Evolutionary conservation across 2,329 filamentous ascomycete species (phyloP).

Genomic region (Blastomyces percursus): DNA sequence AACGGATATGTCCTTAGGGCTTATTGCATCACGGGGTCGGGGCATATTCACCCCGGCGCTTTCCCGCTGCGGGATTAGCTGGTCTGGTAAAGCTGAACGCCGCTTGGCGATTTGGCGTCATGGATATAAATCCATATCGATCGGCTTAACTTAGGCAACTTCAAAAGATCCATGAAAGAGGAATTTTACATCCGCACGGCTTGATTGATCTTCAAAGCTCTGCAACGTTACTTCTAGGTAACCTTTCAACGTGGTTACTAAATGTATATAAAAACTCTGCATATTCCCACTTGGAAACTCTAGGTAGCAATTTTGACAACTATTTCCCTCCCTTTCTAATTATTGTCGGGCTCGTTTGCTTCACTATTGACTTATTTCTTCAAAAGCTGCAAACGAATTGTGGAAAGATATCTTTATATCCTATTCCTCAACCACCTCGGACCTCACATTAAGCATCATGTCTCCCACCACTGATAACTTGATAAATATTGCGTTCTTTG

Average conservation of each 20-base stretch:
- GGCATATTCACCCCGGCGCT: background rate
- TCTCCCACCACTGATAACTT: background rate
- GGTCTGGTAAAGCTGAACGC: background rate
- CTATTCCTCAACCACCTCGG: background rate
- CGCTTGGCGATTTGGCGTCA: background rate
- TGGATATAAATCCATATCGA: background rate
- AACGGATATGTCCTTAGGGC: background rate
- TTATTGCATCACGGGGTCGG: background rate
- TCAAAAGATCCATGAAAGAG: background rate
- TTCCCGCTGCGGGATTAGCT: background rate
- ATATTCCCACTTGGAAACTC: background rate
- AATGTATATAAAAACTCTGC: background rate
- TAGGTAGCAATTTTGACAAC: background rate
- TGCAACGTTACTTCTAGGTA: background rate
- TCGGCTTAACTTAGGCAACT: background rate
- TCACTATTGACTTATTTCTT: background rate
- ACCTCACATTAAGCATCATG: background rate
- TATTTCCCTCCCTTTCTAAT: background rate
- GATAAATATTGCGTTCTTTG: slow-evolving; percentile 38
- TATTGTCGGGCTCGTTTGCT: background rate
- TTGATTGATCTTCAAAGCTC: too few species aligned
- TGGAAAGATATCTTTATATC: background rate
- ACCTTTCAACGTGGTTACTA: too few species aligned
- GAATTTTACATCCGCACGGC: too few species aligned
- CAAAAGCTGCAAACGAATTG: background rate